A percentile compares a stretch with the other conserved stretches of the same genome.
Conservation (phyloP, 2,329 filamentous ascomycete genomes). For the Rutstroemia sp. region DNA sequence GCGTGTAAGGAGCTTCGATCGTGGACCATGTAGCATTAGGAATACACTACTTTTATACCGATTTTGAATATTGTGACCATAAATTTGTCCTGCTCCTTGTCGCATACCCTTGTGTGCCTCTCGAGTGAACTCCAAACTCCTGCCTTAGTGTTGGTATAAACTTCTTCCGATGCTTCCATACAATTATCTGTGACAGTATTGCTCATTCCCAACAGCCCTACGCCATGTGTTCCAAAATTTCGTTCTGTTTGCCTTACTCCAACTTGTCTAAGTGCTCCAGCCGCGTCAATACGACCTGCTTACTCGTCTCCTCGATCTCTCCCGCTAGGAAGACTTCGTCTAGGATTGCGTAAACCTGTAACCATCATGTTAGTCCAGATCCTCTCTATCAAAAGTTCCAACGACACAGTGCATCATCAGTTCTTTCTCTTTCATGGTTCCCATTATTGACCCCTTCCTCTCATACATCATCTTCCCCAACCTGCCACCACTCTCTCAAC, state of each 20-base stretch:
- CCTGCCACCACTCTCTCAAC: too few relatives aligned
- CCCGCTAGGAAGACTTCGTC: conserved; percentile 97
- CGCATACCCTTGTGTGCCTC: too few relatives aligned
- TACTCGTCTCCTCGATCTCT: conserved; percentile 98
- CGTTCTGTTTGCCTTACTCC: conserved; percentile 47
- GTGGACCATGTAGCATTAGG: too few relatives aligned
- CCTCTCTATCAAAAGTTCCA: neutral
- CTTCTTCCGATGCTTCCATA: too few relatives aligned
- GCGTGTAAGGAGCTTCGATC: too few relatives aligned
- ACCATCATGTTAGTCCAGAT: conserved; percentile 4
- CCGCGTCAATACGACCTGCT: conserved; percentile 91
- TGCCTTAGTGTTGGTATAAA: too few relatives aligned
- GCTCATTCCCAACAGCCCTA: neutral
- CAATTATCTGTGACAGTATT: too few relatives aligned
- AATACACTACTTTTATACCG: too few relatives aligned
- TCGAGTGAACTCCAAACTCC: too few relatives aligned
- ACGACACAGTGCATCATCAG: neutral
- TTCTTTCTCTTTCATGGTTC: neutral
- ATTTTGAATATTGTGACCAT: too few relatives aligned
- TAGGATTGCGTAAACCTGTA: conserved; percentile 87
- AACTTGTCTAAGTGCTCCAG: conserved; percentile 95
- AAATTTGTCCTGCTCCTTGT: too few relatives aligned
- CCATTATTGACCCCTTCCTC: neutral
- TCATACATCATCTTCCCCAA: neutral
- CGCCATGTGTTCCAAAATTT: neutral